Evolutionary conservation across 2,329 filamentous ascomycete genomes (phyloP), one percentile per base, ranked within the genome.

Genomic region (Colletotrichum noveboracense): DNA sequence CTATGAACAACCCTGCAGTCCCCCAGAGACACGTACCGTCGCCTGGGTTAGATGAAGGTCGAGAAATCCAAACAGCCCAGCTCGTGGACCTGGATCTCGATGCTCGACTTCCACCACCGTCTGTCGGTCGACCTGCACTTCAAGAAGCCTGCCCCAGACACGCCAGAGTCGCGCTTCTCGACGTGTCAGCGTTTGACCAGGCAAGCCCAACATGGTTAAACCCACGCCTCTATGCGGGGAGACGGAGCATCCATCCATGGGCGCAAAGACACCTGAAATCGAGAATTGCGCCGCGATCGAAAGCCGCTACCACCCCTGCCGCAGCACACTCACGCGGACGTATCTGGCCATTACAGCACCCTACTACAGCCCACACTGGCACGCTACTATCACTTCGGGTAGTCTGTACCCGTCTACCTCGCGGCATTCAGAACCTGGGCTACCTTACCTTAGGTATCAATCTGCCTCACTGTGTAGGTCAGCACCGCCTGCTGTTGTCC

Each of bases 261-360:
- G 38, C 62, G 28, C 66, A 26, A 58, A 67, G 55, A 28, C 66
- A 76, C 55, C 71, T 75, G 75, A 71, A 76, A 77, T 77, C 76
- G 76, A 76, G 16, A 76, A 76, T 74, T 76, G 68, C 43, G 76
- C 66, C 66, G 74, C 69, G 74, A 77, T 77, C 76, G 76, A 77
- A 71, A 67, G 36, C 56, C 74, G 14, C 58, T 38, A 69, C 43
- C 70, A 66, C 72, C 70, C 74, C 56, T 76, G 74, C 70, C 28
- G 58, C 58, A 75, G 43, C 70, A 65, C 70, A 48, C 64, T 73
- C 70, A 68, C 64, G 58, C 74, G 70, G 70, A 69, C 68, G 58
- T 58, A 76, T 73, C 64, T 76, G 70, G 74, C 74, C 58, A 68
- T 24, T 65, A 75, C 18, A 52, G 64, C 12, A 43, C 14, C 43